A percentile compares a stretch with the other conserved stretches of the same genome.
Evolutionary conservation across 1,139 yeast species (phyloP).

Genomic region (Taiozyma sp.): DNA sequence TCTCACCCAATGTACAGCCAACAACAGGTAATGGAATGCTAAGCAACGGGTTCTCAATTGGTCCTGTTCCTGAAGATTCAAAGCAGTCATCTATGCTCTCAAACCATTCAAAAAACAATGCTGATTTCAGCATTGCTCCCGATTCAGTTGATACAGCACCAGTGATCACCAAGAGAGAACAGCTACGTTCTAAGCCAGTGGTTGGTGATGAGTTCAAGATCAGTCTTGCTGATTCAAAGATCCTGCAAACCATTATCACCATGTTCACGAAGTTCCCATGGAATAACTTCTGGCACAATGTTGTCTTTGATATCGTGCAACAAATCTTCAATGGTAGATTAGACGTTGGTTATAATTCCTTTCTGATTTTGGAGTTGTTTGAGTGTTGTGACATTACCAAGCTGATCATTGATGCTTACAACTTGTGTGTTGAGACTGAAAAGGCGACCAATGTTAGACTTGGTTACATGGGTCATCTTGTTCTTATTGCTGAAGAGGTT

Average conservation of each 20-base stretch:
- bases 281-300: constrained; percentile 96
- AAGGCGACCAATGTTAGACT: constrained; percentile 53
- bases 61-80: background rate
- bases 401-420: constrained; percentile 79
- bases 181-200: constrained; percentile 54
- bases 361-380: constrained; percentile 80
- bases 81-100: background rate
- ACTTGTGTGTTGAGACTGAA: constrained; percentile 66
- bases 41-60: background rate
- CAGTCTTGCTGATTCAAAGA: constrained; percentile 75
- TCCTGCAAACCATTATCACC: constrained; percentile 67
- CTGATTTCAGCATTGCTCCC: background rate
- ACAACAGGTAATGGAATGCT: background rate
- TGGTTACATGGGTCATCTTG: constrained; percentile 97
- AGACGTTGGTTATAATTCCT: constrained; percentile 84
- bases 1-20: constrained; percentile 19
- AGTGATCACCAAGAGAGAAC: constrained; percentile 9
- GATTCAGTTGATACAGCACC: background rate
- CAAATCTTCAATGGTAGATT: constrained; percentile 93
- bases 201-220: constrained; percentile 89
- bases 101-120: background rate
- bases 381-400: constrained; percentile 76
- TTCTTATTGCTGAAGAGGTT: constrained; percentile 93
- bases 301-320: constrained; percentile 95
- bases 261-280: constrained; percentile 96